Base-by-base conservation (phyloP, 176 grass and related monocot species). In the Avena insularis region DNA sequence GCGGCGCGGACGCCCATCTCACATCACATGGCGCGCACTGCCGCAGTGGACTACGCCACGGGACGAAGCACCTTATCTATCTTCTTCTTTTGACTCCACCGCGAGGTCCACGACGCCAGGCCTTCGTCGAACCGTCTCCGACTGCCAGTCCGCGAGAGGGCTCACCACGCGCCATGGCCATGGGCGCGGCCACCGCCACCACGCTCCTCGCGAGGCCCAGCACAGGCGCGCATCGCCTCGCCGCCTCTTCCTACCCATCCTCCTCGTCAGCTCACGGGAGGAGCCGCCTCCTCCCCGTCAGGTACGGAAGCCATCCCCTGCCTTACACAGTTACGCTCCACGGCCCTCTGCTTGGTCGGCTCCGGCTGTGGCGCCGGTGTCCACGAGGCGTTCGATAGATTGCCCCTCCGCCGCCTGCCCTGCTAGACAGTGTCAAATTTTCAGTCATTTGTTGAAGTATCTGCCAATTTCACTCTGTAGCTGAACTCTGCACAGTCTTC, bases 91-190 rank as follows among this genome's bases (percentile, higher is more conserved):
- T 55, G 49, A 55, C 74, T 77, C 49, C 46, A 14, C 71, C n/a
- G 15, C 71, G n/a, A 50, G n/a, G 59, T 40, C 38, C 38, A 40
- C 38, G 38, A 40, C 38, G 70, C 70, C 10, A 49, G 36, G 71
- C 45, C 20, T 47, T 12, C 47, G 72, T 75, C 23, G n/a, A 75
- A 53, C 72, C 72, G 23, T 53, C 13, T 4, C 14, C 73, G 12
- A 11, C 47, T 75, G 48, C 15, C 21, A 8, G 46, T 47, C 9
- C 38, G 38, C 38, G 38, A 40, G 38, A 40, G 38, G 6, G 45
- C 5, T n/a, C 46, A 29, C 21, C 78, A 8, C n/a, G 35, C 33
- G 83, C 74, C 71, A 97, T 97, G 95, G 89, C 78, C 29, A 11
- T 67, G 46, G 70, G 85, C 17, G 51, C 79, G 56, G 57, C 94